Evolutionary conservation across 345 rosid genomes (phyloP).

Genomic region (Citrus maxima): DNA sequence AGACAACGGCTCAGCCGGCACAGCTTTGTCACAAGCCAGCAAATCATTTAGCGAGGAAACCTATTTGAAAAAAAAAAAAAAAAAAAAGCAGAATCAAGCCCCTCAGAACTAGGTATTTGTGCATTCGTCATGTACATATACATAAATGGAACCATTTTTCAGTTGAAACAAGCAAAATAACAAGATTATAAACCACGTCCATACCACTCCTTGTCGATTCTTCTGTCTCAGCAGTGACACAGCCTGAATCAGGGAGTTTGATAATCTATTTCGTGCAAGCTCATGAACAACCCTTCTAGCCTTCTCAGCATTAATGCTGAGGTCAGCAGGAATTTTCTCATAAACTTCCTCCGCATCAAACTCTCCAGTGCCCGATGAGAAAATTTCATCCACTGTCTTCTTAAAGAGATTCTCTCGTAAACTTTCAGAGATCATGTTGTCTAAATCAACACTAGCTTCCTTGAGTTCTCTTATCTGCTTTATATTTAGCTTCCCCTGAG

Average conservation of each 20-base stretch:
- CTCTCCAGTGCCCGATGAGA: slow-evolving; percentile 97
- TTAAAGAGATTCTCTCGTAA: slow-evolving; percentile 77
- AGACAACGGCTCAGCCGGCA: slow-evolving; percentile 67
- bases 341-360: slow-evolving; percentile 87
- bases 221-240: slow-evolving; percentile 82
- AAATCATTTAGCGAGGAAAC: slow-evolving; percentile 79
- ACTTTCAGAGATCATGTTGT: slow-evolving; percentile 73
- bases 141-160: neutral
- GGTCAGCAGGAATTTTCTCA: slow-evolving; percentile 78
- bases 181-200: slow-evolving; percentile 1
- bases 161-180: neutral
- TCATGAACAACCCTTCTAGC: slow-evolving; percentile 51
- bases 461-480: slow-evolving; percentile 91
- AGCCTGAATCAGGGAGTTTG: slow-evolving; percentile 79
- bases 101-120: neutral
- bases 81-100: neutral
- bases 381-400: slow-evolving; percentile 84
- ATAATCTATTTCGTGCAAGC: slow-evolving; percentile 53
- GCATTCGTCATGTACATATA: neutral
- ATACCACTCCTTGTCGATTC: slow-evolving; percentile 67
- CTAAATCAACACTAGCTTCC: slow-evolving; percentile 75
- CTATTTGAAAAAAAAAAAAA: slow-evolving; percentile 34
- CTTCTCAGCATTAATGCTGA: slow-evolving; percentile 66
- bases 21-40: slow-evolving; percentile 96
- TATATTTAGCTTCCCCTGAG: slow-evolving; percentile 74